Evolutionary conservation across 805 yeast genomes (phyloP), one percentile per base, ranked within the genome.

Genomic region (Jamesozyma jinghongensis): DNA sequence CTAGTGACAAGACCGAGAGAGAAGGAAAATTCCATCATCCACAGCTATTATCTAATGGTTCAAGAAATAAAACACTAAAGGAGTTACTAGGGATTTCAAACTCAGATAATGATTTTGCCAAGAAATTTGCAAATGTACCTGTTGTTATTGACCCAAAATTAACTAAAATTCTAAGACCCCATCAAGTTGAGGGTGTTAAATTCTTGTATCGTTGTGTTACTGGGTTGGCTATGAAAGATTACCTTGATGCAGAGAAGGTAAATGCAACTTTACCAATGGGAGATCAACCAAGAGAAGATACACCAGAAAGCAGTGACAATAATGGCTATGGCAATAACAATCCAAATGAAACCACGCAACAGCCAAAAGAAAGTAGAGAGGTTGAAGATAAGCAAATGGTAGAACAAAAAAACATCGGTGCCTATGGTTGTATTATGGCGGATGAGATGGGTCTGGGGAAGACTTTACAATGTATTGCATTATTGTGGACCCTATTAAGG

Each of bases 401-500:
- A 19, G 34, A 39, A 13, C 37, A 43, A 26, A 45, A 46, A 20
- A 86, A 82, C 57, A 74, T 85, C 6, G 70, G 81, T 27, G 97
- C 97, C 0, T 77, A 82, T 54, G 98, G 98, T 3, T 90, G 97
- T 56, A 90, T 90, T 38, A 90, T 90, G 97, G 97, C 97, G 0
- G 97, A 87, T 64, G 97, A 85, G 61, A 87, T 87, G 97, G 97
- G 96, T 3, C 68, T 86, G 31, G 96, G 96, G 19, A 86, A 86
- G 57, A 86, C 96, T 0, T 67, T 86, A 19, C 96, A 86, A 58
- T 90, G 97, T 60, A 72, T 90, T 27, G 71, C 96, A 0, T 68
- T 90, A 26, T 72, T 88, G 84, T 90, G 97, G 97, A 90, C 97
- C 0, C 59, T 90, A 37, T 67, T 90, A 37, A 76, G 75, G 46